Conservation (phyloP, 2,329 filamentous ascomycete species). For the Sarocladium brachiariae region DNA sequence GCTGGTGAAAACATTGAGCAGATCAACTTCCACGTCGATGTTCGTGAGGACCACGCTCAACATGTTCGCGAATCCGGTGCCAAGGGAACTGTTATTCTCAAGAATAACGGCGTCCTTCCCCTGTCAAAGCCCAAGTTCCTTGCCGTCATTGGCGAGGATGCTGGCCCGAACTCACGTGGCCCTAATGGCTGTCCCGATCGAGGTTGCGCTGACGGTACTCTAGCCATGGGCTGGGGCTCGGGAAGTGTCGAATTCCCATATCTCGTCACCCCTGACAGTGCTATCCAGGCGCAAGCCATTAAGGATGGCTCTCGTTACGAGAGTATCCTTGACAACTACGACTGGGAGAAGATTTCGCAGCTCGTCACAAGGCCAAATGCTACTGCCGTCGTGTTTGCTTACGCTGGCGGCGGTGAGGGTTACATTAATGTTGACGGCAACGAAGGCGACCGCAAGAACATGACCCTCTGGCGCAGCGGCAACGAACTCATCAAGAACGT, state of each 20-base stretch:
- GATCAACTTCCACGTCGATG: constrained; percentile 78
- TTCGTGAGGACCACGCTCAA: constrained; percentile 64
- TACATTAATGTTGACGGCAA: constrained; percentile 80
- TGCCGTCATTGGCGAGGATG: constrained; percentile 76
- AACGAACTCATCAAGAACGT: constrained; percentile 78
- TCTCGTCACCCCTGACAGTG: constrained; percentile 65
- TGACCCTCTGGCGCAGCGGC: constrained; percentile 81
- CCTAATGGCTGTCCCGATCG: constrained; percentile 74
- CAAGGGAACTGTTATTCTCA: constrained; percentile 80
- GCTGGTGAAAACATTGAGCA: constrained; percentile 56
- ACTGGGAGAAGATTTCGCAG: constrained; percentile 52
- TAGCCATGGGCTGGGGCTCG: constrained; percentile 75
- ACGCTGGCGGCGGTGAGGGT: constrained; percentile 79
- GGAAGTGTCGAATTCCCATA: constrained; percentile 71
- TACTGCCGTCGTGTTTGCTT: constrained; percentile 81
- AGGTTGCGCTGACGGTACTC: constrained; percentile 49
- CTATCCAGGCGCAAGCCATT: constrained; percentile 56
- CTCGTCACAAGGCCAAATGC: constrained; percentile 57
- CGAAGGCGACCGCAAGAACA: constrained; percentile 81
- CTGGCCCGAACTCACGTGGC: constrained; percentile 65
- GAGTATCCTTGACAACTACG: constrained; percentile 60
- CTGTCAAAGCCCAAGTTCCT: constrained; percentile 72
- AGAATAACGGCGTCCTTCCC: constrained; percentile 68
- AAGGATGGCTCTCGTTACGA: constrained; percentile 54
- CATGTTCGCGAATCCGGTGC: constrained; percentile 72